phyloP scores from a whole-genome alignment of 495 filamentous ascomycete genomes.

The Poronia punctata region DNA sequence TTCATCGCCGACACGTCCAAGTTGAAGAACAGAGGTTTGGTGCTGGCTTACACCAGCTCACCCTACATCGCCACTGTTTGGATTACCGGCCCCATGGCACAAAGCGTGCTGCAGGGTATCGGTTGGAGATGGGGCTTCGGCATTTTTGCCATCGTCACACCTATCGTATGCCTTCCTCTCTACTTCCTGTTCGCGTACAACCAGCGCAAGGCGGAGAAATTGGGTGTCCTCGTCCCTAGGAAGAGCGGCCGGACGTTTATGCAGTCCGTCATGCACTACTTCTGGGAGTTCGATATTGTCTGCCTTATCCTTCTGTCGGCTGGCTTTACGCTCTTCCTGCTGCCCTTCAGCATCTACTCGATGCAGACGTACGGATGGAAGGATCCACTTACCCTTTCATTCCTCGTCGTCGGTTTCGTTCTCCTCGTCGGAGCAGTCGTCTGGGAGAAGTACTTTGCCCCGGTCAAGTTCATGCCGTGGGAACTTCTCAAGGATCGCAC shows the following conservation, averaged over 20 bases:
- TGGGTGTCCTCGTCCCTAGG: slow-evolving; percentile 33
- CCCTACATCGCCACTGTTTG: slow-evolving; percentile 61
- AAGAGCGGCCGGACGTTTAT: slow-evolving; percentile 40
- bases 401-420: slow-evolving; percentile 48
- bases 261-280: slow-evolving; percentile 47
- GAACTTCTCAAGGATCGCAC: slow-evolving; percentile 52
- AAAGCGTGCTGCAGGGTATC: slow-evolving; percentile 36
- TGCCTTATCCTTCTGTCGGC: slow-evolving; percentile 49
- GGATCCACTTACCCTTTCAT: slow-evolving; percentile 46
- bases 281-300: slow-evolving; percentile 50
- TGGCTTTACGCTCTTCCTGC: slow-evolving; percentile 53
- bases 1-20: slow-evolving; percentile 63
- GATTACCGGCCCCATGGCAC: slow-evolving; percentile 38
- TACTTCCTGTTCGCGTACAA: slow-evolving; percentile 47
- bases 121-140: slow-evolving; percentile 61
- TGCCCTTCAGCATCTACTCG: slow-evolving; percentile 52
- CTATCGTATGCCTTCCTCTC: slow-evolving; percentile 49
- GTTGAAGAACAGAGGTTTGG: slow-evolving; percentile 55
- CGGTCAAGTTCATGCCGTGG: slow-evolving; percentile 51
- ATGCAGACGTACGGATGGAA: slow-evolving; percentile 43
- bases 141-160: slow-evolving; percentile 52
- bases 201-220: slow-evolving; percentile 42
- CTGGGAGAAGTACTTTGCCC: slow-evolving; percentile 51
- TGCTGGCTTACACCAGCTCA: slow-evolving; percentile 55
- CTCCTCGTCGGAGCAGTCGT: slow-evolving; percentile 47